Percentiles rank a stretch among this genome's conserved stretches.
Conservation (phyloP, 306 rosid species). For the Clitoria ternatea region DNA sequence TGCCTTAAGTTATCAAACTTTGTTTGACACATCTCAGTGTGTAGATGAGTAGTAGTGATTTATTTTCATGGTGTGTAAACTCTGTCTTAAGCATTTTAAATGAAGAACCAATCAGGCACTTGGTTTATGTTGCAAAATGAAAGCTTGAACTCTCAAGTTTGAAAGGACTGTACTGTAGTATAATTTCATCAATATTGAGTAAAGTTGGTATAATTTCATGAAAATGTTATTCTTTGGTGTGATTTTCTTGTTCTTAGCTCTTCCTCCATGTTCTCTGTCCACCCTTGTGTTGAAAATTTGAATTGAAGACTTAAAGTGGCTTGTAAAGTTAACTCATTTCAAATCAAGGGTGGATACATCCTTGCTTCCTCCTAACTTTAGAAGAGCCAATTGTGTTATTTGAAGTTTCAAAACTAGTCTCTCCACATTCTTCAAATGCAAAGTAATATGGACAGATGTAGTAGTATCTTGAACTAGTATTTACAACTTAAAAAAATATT, state of each 20-base stretch:
- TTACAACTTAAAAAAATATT: background rate
- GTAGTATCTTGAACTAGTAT: background rate
- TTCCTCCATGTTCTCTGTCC: background rate
- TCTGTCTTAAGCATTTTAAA: too few relatives aligned
- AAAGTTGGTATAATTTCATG: background rate
- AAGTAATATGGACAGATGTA: background rate
- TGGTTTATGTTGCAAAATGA: slow-evolving; percentile 3
- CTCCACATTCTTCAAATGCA: background rate
- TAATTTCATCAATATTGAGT: background rate
- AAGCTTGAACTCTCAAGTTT: background rate
- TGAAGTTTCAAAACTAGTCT: background rate
- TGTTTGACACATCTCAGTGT: too few relatives aligned
- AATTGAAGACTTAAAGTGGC: too few relatives aligned
- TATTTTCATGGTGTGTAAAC: too few relatives aligned
- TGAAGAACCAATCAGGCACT: too few relatives aligned
- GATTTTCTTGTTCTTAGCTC: background rate
- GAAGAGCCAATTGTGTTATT: background rate
- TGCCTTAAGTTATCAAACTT: background rate
- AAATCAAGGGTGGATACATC: too few relatives aligned
- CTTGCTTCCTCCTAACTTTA: too few relatives aligned
- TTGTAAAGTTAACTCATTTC: too few relatives aligned
- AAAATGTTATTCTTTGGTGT: background rate
- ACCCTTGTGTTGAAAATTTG: too few relatives aligned
- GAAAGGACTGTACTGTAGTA: background rate
- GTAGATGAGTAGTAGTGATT: too few relatives aligned